A percentile compares a stretch with the other conserved stretches of the same genome.
Evolutionary conservation across 495 filamentous ascomycete species (phyloP).

Genomic region (Penicillium paradoxum): DNA sequence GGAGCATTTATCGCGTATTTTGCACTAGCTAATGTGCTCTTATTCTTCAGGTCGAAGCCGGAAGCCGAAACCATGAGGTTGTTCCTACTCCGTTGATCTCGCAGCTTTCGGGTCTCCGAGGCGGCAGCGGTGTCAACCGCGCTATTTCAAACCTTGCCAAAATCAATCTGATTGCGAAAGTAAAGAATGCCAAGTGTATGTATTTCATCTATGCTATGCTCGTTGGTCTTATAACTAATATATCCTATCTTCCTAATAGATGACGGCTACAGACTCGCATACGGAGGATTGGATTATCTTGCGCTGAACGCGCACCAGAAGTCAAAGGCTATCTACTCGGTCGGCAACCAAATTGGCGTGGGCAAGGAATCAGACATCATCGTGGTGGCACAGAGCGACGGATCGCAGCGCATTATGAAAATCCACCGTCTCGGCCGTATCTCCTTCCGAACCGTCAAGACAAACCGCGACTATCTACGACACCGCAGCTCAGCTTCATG

Average conservation of each 20-base stretch:
- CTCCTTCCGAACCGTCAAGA: constrained; percentile 93
- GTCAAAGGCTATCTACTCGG: constrained; percentile 72
- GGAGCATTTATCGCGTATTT: constrained; percentile 26
- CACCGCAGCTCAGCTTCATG: constrained; percentile 73
- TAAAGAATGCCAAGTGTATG: constrained; percentile 88
- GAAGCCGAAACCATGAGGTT: constrained; percentile 93
- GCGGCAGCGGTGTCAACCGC: constrained; percentile 78
- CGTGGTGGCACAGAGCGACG: constrained; percentile 69
- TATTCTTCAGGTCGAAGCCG: constrained; percentile 70
- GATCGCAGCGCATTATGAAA: constrained; percentile 71
- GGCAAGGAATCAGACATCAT: constrained; percentile 98
- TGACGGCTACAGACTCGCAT: constrained; percentile 95
- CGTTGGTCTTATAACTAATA: not conserved
- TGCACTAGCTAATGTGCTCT: not conserved
- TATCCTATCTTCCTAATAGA: constrained; percentile 45
- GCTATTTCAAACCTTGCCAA: constrained; percentile 89
- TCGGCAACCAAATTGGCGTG: constrained; percentile 91
- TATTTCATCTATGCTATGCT: not conserved
- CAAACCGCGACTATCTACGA: constrained; percentile 91
- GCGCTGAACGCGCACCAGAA: constrained; percentile 84
- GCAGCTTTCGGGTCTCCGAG: constrained; percentile 73
- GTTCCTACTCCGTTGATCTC: constrained; percentile 87
- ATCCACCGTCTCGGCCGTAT: constrained; percentile 94
- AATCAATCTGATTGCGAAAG: constrained; percentile 80
- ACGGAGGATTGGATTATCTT: constrained; percentile 95